Evolutionary conservation across 805 yeast species (phyloP).

Genomic region (Kodamaea kaohsiungensis): DNA sequence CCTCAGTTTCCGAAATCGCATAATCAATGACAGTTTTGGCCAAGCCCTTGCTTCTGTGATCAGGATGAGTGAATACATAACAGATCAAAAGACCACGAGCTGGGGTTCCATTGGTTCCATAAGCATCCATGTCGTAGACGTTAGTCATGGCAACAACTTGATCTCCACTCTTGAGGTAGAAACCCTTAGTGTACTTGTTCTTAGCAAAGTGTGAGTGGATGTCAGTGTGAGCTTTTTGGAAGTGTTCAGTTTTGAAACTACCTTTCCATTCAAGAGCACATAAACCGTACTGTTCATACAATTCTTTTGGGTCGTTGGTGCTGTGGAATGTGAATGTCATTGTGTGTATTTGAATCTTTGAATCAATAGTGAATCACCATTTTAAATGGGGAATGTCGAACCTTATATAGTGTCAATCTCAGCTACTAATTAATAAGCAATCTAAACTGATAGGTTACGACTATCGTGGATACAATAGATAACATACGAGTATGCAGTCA

Average conservation of each 20-base stretch:
- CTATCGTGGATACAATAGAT: too few relatives aligned
- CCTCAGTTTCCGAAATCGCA: conserved; percentile 34
- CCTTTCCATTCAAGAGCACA: background rate
- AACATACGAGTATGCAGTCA: too few relatives aligned
- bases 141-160: background rate
- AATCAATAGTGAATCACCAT: too few relatives aligned
- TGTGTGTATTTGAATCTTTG: too few relatives aligned
- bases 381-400: too few relatives aligned
- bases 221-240: background rate
- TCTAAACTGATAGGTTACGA: too few relatives aligned
- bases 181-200: background rate
- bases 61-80: conserved; percentile 26
- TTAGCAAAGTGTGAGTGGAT: background rate
- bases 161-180: background rate
- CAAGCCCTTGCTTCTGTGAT: conserved; percentile 30
- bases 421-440: too few relatives aligned
- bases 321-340: background rate
- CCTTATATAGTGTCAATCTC: too few relatives aligned
- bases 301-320: background rate
- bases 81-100: background rate
- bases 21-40: conserved; percentile 23
- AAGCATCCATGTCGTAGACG: background rate
- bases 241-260: background rate
- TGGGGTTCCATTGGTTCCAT: background rate
- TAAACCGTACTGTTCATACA: background rate